Percentiles rank a stretch among this genome's conserved stretches.
Evolutionary conservation across 148 eudicot species (phyloP).

Genomic region (Vaccinium darrowii): DNA sequence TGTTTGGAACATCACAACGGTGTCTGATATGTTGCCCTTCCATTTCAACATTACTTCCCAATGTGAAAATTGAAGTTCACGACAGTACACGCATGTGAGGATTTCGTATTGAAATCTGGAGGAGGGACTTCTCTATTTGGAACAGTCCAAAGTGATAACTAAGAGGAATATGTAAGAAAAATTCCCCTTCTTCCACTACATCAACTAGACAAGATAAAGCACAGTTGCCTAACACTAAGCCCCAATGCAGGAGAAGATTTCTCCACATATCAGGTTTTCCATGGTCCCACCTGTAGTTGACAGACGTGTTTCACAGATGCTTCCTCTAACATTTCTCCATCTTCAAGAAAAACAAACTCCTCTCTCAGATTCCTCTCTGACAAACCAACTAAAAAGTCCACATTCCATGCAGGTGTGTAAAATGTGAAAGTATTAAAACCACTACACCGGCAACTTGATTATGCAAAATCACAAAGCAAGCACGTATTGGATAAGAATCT

Average conservation of each 20-base stretch:
- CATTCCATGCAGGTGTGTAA: neutral
- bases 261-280: neutral
- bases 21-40: neutral
- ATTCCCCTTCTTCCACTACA: neutral
- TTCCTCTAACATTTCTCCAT: neutral
- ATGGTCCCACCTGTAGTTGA: neutral
- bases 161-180: neutral
- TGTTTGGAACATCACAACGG: neutral
- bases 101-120: neutral
- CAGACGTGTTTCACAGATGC: neutral
- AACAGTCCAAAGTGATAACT: neutral
- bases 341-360: neutral
- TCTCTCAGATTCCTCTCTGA: neutral
- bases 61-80: neutral
- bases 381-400: neutral
- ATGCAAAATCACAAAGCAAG: neutral
- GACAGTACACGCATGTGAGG: neutral
- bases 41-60: slow-evolving; percentile 3
- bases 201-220: neutral
- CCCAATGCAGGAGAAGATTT: neutral
- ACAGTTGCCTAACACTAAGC: neutral
- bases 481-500: neutral
- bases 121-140: neutral
- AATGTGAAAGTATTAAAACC: neutral
- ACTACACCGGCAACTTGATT: neutral